Evolutionary conservation across 495 filamentous ascomycete species (phyloP).

Genomic region (Hypoxylon intermedium): DNA sequence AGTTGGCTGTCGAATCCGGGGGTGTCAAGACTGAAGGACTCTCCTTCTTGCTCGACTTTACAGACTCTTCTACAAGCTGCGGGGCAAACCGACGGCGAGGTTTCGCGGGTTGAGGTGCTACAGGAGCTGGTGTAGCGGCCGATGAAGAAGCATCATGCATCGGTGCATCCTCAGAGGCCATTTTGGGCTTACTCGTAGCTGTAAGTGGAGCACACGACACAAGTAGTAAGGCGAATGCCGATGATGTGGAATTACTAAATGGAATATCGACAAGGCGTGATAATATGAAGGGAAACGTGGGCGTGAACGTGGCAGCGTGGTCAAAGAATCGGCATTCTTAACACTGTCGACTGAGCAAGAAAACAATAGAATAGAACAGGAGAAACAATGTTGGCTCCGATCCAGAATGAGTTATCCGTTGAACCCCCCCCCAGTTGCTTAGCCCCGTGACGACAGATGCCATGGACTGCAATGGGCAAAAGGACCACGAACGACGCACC

Average conservation of each 20-base stretch:
- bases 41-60: constrained; percentile 40
- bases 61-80: constrained; percentile 63
- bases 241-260: constrained; percentile 6
- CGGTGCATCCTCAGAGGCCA: constrained; percentile 31
- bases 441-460: constrained; percentile 34
- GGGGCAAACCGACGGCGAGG: constrained; percentile 57
- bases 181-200: constrained; percentile 5
- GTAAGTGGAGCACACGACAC: background rate
- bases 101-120: constrained; percentile 37
- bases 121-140: constrained; percentile 28
- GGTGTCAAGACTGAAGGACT: constrained; percentile 18
- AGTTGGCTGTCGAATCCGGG: constrained; percentile 30
- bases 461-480: constrained; percentile 6
- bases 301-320: background rate
- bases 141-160: constrained; percentile 36
- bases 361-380: constrained; percentile 5
- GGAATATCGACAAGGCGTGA: constrained; percentile 10
- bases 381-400: constrained; percentile 14
- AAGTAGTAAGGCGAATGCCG: background rate
- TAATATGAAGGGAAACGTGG: background rate
- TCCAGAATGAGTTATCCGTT: constrained; percentile 9
- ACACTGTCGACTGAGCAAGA: constrained; percentile 15
- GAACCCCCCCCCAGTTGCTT: constrained; percentile 10
- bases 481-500: constrained; percentile 26
- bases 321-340: constrained; percentile 15